These are phyloP conservation scores for Pinus tabuliformis DNA, from an alignment of 75 land plant species.

Conservation along the genomic window DNA sequence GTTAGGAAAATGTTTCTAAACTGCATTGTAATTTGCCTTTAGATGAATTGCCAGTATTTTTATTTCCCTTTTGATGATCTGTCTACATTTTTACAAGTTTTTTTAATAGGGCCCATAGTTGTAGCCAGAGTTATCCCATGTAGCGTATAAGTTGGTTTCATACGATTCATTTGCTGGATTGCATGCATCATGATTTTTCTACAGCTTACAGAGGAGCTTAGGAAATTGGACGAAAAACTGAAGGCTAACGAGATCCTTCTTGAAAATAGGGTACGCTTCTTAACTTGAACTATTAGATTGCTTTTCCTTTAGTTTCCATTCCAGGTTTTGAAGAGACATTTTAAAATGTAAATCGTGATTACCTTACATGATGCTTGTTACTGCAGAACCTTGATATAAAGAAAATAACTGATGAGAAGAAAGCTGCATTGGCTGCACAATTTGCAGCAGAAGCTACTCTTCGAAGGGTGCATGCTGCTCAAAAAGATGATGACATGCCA, in stretches of 20 bases:
- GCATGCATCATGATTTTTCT: not conserved
- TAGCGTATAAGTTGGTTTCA: not conserved
- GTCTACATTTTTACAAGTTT: not conserved
- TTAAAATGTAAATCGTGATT: not conserved
- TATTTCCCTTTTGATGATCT: not conserved
- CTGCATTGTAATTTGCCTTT: not conserved
- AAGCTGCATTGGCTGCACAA: conserved; percentile 93
- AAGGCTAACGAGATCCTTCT: conserved; percentile 65
- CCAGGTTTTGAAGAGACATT: conserved; percentile 3
- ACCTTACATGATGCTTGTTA: not conserved
- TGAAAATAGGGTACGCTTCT: conserved; percentile 73
- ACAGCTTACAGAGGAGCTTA: conserved; percentile 69
- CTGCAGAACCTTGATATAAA: conserved; percentile 86
- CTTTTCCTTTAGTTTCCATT: not conserved
- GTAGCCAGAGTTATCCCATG: not conserved
- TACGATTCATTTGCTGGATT: not conserved
- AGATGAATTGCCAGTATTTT: not conserved
- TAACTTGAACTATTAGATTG: not conserved
- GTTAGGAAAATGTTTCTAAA: not conserved
- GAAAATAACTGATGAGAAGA: conserved; percentile 95
- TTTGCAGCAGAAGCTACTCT: conserved; percentile 98
- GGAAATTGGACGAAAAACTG: conserved; percentile 72
- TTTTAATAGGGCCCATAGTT: not conserved
- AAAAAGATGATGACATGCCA: conserved; percentile 96
- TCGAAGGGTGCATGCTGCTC: conserved; percentile 94